Base-by-base conservation (phyloP, 495 filamentous ascomycete species). In the Aspergillus ostianus region DNA sequence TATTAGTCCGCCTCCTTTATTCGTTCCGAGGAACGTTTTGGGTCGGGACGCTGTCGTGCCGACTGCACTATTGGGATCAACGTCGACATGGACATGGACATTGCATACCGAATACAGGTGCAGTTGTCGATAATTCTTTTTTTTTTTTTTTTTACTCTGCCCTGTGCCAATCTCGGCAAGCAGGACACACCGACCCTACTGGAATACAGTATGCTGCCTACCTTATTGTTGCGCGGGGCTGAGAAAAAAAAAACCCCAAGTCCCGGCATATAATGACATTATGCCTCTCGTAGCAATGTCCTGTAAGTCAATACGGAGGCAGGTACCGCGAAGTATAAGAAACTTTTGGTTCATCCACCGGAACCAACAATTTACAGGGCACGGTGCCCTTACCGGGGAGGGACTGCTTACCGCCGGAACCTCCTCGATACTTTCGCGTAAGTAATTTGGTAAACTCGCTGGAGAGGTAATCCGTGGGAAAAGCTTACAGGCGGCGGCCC, bases 391-490 rank as follows among this genome's bases (percentile, higher is more conserved):
- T 4, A 10, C 29, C 23, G 23, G 23, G 23, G 23, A 26, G 23
- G 23, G 23, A 26, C 23, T 26, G 23, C 23, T 26, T 26, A 26
- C 23, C 23, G 23, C 23, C 23, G 23, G 23, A 26, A 26, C 23
- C 23, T 26, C 23, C 23, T 26, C 23, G 23, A 32, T 13, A 41
- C 13, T 41, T 41, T 41, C 36, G 8, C 13, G 36, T 41, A 41
- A 41, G 36, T 15, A 41, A 41, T 41, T 53, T 21, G 45, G 47
- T 56, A 29, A 20, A 1, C 18, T n/a, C n/a, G 29, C n/a, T 53
- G 47, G 15, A 44, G n/a, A n/a, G n/a, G n/a, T n/a, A n/a, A n/a
- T n/a, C 54, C 57, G 52, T 61, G 51, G 58, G 23, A 47, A 47
- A 48, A 46, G 51, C 52, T 56, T 55, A 53, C 49, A 30, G 51